These are phyloP conservation scores for Cytospora piceae DNA, from an alignment of 2,329 filamentous ascomycete genomes.

Conservation along the genomic window DNA sequence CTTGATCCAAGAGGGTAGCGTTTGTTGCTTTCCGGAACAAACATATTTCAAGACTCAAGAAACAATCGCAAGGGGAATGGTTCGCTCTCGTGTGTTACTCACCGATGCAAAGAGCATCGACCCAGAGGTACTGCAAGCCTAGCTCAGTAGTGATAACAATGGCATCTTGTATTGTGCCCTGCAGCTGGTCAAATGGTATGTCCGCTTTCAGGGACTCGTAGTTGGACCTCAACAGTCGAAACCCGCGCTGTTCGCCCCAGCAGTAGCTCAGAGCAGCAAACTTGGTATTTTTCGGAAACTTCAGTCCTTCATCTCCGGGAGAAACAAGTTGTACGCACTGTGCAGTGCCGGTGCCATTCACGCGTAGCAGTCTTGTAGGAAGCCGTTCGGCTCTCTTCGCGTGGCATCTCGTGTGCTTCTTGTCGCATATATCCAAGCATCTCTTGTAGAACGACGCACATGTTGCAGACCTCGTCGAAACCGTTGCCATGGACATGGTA, in stretches of 20 bases:
- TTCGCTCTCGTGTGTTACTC: too few species aligned
- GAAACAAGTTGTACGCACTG: neutral
- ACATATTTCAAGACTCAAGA: too few species aligned
- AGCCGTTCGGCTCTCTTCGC: neutral
- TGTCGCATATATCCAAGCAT: neutral
- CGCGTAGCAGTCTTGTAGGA: neutral
- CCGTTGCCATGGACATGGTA: neutral
- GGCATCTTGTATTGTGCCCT: conserved; percentile 9
- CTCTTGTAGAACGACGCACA: neutral
- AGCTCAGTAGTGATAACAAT: neutral
- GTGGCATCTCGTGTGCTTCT: neutral
- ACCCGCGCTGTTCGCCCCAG: conserved; percentile 11
- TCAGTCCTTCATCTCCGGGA: neutral
- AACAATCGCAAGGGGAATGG: too few species aligned
- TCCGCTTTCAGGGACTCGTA: neutral
- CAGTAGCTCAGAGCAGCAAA: conserved; percentile 18
- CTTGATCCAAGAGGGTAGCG: too few species aligned
- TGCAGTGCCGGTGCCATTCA: neutral
- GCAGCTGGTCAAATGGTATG: neutral
- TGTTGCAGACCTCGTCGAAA: neutral
- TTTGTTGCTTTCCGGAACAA: too few species aligned
- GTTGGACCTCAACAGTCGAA: neutral
- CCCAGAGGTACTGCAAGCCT: conserved; percentile 7
- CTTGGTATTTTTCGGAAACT: neutral
- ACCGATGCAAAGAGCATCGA: conserved; percentile 15